Percentiles rank a stretch among this genome's conserved stretches.
phyloP scores from a whole-genome alignment of 1,139 yeast genomes.

The Saccharomyces hybrid region DNA sequence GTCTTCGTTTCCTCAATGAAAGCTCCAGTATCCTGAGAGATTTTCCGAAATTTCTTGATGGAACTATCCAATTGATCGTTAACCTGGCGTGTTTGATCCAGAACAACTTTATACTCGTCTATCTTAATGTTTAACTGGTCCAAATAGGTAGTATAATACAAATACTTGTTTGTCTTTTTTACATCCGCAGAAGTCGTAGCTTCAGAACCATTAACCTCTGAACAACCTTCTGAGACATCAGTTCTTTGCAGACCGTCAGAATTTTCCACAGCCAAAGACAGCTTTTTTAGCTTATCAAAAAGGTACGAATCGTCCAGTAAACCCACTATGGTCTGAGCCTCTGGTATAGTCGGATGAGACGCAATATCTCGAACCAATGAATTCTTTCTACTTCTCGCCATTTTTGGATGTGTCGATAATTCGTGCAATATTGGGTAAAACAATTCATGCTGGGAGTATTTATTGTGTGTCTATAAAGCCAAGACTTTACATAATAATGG shows the following conservation, averaged over 20 bases:
- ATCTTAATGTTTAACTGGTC: slow-evolving; percentile 17
- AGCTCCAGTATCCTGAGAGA: slow-evolving; percentile 13
- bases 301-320: slow-evolving; percentile 24
- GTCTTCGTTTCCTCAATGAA: slow-evolving; percentile 32
- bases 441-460: neutral
- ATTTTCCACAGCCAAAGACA: slow-evolving; percentile 12
- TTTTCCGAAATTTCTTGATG: slow-evolving; percentile 14
- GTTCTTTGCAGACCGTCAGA: neutral
- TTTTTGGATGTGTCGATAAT: slow-evolving; percentile 1
- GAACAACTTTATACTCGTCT: slow-evolving; percentile 15
- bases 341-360: slow-evolving; percentile 12
- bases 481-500: neutral
- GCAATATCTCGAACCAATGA: slow-evolving; percentile 27
- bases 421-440: neutral
- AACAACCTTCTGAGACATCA: neutral
- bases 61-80: slow-evolving; percentile 14
- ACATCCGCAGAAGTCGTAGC: neutral
- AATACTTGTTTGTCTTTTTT: slow-evolving; percentile 7
- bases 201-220: neutral
- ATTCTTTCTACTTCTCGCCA: slow-evolving; percentile 21
- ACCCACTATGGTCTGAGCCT: slow-evolving; percentile 10
- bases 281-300: slow-evolving; percentile 17
- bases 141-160: slow-evolving; percentile 16
- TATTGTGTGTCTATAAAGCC: neutral
- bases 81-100: slow-evolving; percentile 16